Base-by-base conservation (phyloP, 176 grass and related monocot species). In the Cymbopogon citratus region DNA sequence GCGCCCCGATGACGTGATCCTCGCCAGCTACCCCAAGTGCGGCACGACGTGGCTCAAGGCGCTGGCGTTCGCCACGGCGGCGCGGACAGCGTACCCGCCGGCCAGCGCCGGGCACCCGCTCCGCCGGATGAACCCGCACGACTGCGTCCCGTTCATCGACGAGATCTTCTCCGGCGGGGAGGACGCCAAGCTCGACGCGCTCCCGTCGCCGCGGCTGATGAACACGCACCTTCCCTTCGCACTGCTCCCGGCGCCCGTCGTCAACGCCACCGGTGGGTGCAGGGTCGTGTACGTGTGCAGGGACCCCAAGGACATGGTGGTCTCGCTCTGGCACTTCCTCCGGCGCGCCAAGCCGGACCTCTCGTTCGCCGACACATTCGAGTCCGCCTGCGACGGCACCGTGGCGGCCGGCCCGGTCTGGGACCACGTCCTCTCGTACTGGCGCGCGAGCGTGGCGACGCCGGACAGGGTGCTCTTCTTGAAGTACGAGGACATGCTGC, bases 211-310 rank as follows among this genome's bases (percentile, higher is more conserved):
- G 49, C 68, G 87, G 1, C 81, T 92, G 15, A 78, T 87, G 78
- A 87, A 82, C 74, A 92, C 90, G 56, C 90, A 92, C 83, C 31
- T 87, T 25, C 87, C 90, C 39, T 54, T 79, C 67, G 74, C 82
- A 1, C 66, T 88, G 35, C 83, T 88, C 41, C 87, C 83, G 0
- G 63, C 14, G 18, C 14, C 84, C 16, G 71, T 87, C 63, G 60
- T 62, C 48, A 19, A 6, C 12, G 48, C 11, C 48, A 44, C 9
- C 25, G 27, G 21, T 63, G 68, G 81, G 16, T 84, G 87, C 68
- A 70, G 48, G 59, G 78, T 87, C 0, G 80, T 14, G 25, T 92
- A 33, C 66, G 16, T 89, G 12, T 89, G 84, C 43, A 77, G 87
- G 79, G 83, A 90, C 57, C 77, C 78, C 65, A 86, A 86, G 64